Conservation (phyloP, 2,329 filamentous ascomycete genomes). For the Aplosporella prunicola region DNA sequence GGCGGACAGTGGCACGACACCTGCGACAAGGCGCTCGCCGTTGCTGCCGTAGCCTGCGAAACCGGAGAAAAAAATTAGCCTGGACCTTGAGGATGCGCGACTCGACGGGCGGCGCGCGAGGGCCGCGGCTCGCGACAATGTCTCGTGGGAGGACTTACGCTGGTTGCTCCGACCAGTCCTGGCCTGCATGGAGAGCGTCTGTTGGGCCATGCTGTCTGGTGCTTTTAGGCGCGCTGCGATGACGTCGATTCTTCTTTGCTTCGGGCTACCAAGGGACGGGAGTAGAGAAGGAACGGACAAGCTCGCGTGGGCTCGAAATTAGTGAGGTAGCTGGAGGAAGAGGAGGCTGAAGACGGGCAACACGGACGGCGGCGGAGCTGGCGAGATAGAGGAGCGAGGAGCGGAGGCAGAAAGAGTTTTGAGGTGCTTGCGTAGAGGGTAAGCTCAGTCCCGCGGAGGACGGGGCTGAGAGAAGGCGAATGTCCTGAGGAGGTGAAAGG, state of each 20-base stretch:
- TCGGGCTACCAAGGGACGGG: no score
- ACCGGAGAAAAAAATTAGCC: conserved; percentile 12
- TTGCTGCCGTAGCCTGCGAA: conserved; percentile 74
- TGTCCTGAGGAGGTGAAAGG: conserved; percentile 33
- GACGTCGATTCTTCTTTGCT: no score
- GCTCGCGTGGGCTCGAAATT: conserved; percentile 11
- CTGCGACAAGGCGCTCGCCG: conserved; percentile 90
- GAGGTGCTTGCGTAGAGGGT: conserved; percentile 12
- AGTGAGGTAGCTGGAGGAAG: conserved; percentile 7
- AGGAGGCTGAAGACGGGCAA: conserved; percentile 11
- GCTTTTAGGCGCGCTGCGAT: background rate
- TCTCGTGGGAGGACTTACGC: conserved; percentile 50
- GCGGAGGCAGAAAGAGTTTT: conserved; percentile 4
- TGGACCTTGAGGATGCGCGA: conserved; percentile 1
- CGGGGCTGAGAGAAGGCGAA: conserved; percentile 38
- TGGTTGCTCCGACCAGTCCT: conserved; percentile 70
- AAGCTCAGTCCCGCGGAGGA: conserved; percentile 41
- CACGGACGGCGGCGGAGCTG: conserved; percentile 10
- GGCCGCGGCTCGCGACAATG: conserved; percentile 10
- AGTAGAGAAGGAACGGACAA: conserved; percentile 14
- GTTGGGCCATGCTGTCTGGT: conserved; percentile 33
- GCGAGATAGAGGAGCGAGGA: conserved; percentile 21
- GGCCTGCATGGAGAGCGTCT: conserved; percentile 49
- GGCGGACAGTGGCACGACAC: conserved; percentile 77
- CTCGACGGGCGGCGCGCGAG: conserved; percentile 12